A percentile compares a stretch with the other conserved stretches of the same genome.
phyloP scores from a whole-genome alignment of 768 basidiomycete genomes.

The Tricholoma matsutake region DNA sequence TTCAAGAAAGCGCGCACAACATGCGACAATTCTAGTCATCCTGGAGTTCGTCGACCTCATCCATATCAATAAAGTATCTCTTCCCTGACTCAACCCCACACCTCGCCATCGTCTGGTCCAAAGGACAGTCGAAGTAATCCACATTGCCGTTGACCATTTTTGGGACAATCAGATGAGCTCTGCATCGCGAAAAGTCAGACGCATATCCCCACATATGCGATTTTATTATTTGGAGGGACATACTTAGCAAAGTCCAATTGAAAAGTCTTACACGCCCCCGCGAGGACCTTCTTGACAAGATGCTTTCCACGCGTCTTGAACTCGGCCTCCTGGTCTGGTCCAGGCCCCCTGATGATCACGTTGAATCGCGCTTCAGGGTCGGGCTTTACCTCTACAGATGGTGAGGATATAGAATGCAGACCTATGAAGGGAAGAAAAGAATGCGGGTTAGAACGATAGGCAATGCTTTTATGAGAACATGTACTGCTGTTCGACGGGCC shows the following conservation, averaged over 20 bases:
- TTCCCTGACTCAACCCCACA: neutral
- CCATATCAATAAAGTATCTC: neutral
- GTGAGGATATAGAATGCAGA: neutral
- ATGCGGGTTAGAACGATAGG: neutral
- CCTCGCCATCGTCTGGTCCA: neutral
- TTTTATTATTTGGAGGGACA: neutral
- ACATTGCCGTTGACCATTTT: neutral
- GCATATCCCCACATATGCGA: too few relatives aligned
- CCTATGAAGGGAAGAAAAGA: neutral
- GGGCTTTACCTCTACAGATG: neutral
- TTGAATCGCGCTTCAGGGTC: slow-evolving; percentile 1
- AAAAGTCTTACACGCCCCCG: slow-evolving; percentile 1
- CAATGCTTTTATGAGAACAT: too few relatives aligned
- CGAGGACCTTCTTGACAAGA: slow-evolving; percentile 1
- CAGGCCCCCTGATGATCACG: neutral
- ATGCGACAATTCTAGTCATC: neutral
- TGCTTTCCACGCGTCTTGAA: slow-evolving; percentile 5
- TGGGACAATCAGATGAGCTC: neutral
- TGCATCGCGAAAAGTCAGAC: neutral
- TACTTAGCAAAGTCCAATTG: neutral
- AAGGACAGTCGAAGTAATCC: neutral
- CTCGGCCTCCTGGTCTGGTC: neutral
- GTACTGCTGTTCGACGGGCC: neutral
- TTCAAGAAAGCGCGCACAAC: neutral
- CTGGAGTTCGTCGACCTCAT: neutral